phyloP scores from a whole-genome alignment of 2,329 filamentous ascomycete genomes.

The Diaporthe humulicola region DNA sequence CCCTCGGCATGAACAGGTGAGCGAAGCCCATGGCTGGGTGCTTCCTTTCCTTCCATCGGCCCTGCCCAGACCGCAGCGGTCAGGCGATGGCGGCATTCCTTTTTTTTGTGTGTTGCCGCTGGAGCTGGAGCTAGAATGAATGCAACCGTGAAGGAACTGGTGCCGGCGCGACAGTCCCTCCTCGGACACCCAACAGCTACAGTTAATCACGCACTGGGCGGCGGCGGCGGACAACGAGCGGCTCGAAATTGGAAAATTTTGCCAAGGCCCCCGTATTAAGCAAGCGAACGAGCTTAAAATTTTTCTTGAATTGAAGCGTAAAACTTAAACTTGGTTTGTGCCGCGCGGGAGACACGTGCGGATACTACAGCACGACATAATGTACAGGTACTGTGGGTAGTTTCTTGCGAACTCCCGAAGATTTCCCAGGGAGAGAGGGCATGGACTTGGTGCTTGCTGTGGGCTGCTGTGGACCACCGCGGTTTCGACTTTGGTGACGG shows the following conservation, averaged over 20 bases:
- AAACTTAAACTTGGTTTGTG: constrained; percentile 20
- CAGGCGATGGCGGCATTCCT: constrained; percentile 12
- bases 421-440: constrained; percentile 12
- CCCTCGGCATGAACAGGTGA: background rate
- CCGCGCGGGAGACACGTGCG: background rate
- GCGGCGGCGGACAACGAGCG: background rate
- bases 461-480: constrained; percentile 11
- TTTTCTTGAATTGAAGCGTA: constrained; percentile 35
- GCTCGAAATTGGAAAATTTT: constrained; percentile 3
- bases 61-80: constrained; percentile 12
- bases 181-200: background rate
- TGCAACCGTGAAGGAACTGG: constrained; percentile 4
- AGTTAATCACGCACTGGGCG: too few species aligned
- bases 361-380: background rate
- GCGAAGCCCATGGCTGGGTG: background rate
- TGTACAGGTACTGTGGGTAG: background rate
- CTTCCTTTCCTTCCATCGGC: constrained; percentile 26
- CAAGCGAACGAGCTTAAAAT: constrained; percentile 40
- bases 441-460: background rate
- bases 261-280: constrained; percentile 27
- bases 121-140: background rate
- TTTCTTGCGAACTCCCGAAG: background rate
- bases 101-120: background rate
- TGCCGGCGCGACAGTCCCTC: background rate
- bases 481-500: constrained; percentile 9